A percentile compares a stretch with the other conserved stretches of the same genome.
phyloP scores from a whole-genome alignment of 306 rosid genomes.

The Vachellia pachyceras region DNA sequence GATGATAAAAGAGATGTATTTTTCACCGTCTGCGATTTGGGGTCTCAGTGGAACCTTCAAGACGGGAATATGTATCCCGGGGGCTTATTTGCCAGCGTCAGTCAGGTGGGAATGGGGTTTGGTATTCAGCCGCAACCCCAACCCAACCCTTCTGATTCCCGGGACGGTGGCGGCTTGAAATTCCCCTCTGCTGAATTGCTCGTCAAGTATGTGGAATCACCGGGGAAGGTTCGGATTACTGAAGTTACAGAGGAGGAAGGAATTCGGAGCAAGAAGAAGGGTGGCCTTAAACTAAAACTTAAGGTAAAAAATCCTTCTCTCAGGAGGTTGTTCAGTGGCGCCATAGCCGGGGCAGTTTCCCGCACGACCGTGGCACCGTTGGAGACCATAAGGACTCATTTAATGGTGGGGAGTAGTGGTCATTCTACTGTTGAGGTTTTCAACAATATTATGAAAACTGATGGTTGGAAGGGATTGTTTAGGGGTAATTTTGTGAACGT shows the following conservation, averaged over 20 bases:
- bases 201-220: conserved; percentile 58
- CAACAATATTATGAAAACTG: conserved; percentile 69
- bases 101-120: conserved; percentile 87
- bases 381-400: conserved; percentile 95
- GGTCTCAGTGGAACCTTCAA: conserved; percentile 53
- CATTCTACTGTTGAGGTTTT: conserved; percentile 77
- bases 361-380: conserved; percentile 92
- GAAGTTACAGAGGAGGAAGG: conserved; percentile 49
- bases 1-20: conserved; percentile 66
- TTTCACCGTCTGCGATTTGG: conserved; percentile 70
- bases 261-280: conserved; percentile 49
- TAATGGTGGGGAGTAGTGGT: conserved; percentile 93
- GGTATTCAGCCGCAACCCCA: conserved; percentile 43
- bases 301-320: conserved; percentile 77
- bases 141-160: conserved; percentile 65
- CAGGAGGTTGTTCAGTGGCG: conserved; percentile 89
- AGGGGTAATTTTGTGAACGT: conserved; percentile 95
- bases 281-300: conserved; percentile 60
- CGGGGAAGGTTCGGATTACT: conserved; percentile 51
- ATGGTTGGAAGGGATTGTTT: conserved; percentile 97
- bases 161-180: conserved; percentile 54
- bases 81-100: conserved; percentile 89
- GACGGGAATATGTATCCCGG: conserved; percentile 59
- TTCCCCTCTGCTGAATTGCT: conserved; percentile 66
- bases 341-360: conserved; percentile 89